These are phyloP conservation scores for Lactifluus volemus DNA, from an alignment of 768 basidiomycete genomes.

Conservation along the genomic window DNA sequence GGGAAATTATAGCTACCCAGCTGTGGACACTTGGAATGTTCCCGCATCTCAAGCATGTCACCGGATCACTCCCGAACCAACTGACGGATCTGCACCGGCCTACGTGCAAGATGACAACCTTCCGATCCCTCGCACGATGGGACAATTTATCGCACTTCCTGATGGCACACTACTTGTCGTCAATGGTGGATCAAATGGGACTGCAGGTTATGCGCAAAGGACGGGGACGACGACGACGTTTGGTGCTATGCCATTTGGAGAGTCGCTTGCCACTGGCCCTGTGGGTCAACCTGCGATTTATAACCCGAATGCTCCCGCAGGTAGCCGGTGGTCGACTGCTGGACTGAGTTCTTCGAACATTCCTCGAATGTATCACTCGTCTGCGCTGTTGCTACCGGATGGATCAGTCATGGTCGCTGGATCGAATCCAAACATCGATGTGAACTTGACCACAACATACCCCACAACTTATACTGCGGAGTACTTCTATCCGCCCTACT, in stretches of 20 bases:
- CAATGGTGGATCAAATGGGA: constrained; percentile 80
- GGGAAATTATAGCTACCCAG: constrained; percentile 70
- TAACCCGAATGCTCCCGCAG: constrained; percentile 62
- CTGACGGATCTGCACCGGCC: constrained; percentile 47
- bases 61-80: constrained; percentile 79
- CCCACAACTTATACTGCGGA: constrained; percentile 79
- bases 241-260: constrained; percentile 54
- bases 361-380: constrained; percentile 85
- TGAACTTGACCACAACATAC: constrained; percentile 50
- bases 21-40: constrained; percentile 62
- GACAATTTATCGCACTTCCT: constrained; percentile 47
- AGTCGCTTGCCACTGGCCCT: constrained; percentile 75
- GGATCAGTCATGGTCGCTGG: constrained; percentile 84
- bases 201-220: constrained; percentile 70
- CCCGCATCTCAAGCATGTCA: constrained; percentile 70
- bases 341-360: constrained; percentile 55
- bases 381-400: constrained; percentile 82
- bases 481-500: constrained; percentile 90
- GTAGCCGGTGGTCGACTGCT: constrained; percentile 64
- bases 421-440: constrained; percentile 88
- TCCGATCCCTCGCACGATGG: constrained; percentile 26
- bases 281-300: constrained; percentile 76
- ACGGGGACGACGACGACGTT: constrained; percentile 29
- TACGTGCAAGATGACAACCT: constrained; percentile 73
- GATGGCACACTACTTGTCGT: constrained; percentile 70